Conservation (phyloP, 768 basidiomycete genomes). For the Rhizopogon sp. region DNA sequence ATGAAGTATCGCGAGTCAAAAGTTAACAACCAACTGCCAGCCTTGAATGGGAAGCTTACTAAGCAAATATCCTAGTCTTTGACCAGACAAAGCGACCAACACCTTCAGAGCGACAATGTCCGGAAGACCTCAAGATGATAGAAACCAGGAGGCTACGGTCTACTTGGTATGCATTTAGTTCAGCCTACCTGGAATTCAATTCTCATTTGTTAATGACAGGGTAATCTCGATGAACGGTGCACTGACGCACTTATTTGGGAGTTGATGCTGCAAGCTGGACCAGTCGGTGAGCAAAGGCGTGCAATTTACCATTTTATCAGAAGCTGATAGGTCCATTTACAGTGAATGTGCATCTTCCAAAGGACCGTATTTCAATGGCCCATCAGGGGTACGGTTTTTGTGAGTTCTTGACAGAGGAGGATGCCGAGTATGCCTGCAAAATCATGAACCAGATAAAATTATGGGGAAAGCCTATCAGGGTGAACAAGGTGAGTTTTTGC, state of each 20-base stretch:
- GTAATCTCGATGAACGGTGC: slow-evolving; percentile 94
- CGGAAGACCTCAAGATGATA: slow-evolving; percentile 69
- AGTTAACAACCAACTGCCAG: no score
- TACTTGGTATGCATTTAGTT: slow-evolving; percentile 54
- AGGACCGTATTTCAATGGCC: slow-evolving; percentile 96
- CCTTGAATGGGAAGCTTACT: background rate
- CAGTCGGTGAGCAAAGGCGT: slow-evolving; percentile 68
- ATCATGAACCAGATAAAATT: slow-evolving; percentile 99
- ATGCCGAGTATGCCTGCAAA: slow-evolving; percentile 99
- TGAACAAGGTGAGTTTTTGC: slow-evolving; percentile 80
- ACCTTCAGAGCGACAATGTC: slow-evolving; percentile 15
- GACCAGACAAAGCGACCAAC: background rate
- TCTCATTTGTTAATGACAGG: slow-evolving; percentile 42
- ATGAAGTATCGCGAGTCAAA: no score
- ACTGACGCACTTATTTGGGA: slow-evolving; percentile 96
- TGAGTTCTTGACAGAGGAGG: slow-evolving; percentile 98
- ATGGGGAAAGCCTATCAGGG: slow-evolving; percentile 97
- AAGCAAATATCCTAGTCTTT: background rate
- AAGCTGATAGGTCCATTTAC: background rate
- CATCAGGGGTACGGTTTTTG: slow-evolving; percentile 99
- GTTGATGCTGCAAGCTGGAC: slow-evolving; percentile 98
- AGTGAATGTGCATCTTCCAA: slow-evolving; percentile 98
- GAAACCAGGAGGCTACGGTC: slow-evolving; percentile 89
- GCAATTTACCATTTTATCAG: background rate
- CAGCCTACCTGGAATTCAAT: background rate